Conservation (phyloP, 148 eudicot species). For the Silene conica region DNA sequence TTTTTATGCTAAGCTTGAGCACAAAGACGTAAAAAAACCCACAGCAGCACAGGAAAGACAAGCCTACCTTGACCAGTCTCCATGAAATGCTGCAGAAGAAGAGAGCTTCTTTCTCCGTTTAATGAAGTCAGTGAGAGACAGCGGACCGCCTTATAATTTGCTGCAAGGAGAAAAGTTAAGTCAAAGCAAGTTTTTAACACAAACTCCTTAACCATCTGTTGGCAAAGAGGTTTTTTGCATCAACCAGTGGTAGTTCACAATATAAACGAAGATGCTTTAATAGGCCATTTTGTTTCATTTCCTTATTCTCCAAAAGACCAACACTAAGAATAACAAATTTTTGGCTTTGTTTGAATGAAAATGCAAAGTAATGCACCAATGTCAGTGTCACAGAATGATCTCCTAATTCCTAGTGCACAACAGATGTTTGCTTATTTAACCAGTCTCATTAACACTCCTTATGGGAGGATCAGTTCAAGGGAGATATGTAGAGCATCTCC, state of each 20-base stretch:
- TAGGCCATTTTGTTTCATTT: neutral
- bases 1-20: neutral
- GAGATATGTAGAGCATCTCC: neutral
- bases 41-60: neutral
- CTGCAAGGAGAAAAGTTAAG: constrained; percentile 36
- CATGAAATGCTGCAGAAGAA: constrained; percentile 72
- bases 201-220: neutral
- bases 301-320: neutral
- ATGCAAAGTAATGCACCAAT: neutral
- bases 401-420: neutral
- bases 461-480: neutral
- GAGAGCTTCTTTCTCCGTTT: constrained; percentile 80
- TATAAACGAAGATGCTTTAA: neutral
- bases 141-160: constrained; percentile 89
- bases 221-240: neutral
- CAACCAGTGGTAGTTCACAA: neutral
- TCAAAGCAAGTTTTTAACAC: neutral
- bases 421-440: neutral
- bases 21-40: constrained; percentile 5
- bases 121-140: constrained; percentile 73
- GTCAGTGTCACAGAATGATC: neutral
- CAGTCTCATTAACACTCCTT: neutral
- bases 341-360: neutral
- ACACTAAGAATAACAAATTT: neutral
- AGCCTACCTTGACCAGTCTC: constrained; percentile 72